Evolutionary conservation across 2,329 filamentous ascomycete genomes (phyloP).

Genomic region (Fusarium sacchari): DNA sequence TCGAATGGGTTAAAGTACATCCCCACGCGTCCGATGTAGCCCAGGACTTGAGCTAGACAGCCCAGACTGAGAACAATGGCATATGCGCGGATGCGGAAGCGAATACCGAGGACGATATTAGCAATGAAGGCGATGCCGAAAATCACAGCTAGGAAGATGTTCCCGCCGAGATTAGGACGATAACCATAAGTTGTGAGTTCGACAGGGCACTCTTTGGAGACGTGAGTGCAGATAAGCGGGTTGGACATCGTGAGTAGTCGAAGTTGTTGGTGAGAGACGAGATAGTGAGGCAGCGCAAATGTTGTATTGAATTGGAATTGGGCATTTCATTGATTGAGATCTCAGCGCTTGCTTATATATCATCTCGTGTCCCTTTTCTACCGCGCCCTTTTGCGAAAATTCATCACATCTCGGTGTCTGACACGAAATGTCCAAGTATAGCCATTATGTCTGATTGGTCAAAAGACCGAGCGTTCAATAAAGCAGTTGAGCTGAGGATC

Average conservation of each 20-base stretch:
- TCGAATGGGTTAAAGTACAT: conserved; percentile 15
- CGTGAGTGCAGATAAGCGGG: neutral
- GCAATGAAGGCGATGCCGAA: neutral
- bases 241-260: neutral
- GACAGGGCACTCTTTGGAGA: conserved; percentile 2
- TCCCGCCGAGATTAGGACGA: conserved; percentile 1
- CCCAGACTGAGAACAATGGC: neutral
- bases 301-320: neutral
- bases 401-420: neutral
- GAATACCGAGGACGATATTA: neutral
- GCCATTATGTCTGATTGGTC: neutral
- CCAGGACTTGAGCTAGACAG: neutral
- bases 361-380: rapidly evolving
- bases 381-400: neutral
- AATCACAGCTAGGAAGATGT: neutral
- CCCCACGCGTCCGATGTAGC: neutral
- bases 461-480: neutral
- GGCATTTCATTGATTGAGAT: rapidly evolving
- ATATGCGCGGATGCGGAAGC: conserved; percentile 7
- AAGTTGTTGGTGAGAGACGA: neutral
- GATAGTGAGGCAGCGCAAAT: neutral
- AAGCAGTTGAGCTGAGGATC: neutral
- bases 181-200: neutral
- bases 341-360: neutral
- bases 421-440: neutral